These are phyloP conservation scores for Metschnikowia arizonensis DNA, from an alignment of 805 yeast species.

Conservation along the genomic window DNA sequence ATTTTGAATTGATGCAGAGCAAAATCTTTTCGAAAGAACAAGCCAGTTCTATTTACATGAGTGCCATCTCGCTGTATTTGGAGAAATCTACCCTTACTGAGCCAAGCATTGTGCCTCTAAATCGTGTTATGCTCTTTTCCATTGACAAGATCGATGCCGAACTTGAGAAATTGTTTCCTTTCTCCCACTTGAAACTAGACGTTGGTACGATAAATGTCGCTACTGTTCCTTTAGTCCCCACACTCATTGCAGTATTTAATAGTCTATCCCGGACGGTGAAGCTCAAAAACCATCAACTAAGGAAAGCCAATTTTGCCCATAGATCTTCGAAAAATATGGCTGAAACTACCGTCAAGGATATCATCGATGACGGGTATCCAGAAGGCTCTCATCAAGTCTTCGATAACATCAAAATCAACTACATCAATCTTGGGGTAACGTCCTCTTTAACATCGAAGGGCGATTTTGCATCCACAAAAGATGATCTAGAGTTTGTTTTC, in stretches of 20 bases:
- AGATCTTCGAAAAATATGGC: background rate
- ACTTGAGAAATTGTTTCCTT: constrained; percentile 45
- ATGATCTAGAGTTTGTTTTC: constrained; percentile 23
- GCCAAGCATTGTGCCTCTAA: background rate
- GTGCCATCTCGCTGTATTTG: constrained; percentile 61
- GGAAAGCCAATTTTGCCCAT: constrained; percentile 14
- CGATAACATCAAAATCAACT: constrained; percentile 28
- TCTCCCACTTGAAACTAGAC: constrained; percentile 35
- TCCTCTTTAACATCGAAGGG: constrained; percentile 45
- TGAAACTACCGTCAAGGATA: constrained; percentile 8
- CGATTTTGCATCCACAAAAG: constrained; percentile 32
- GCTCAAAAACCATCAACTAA: constrained; percentile 28
- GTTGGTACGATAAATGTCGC: constrained; percentile 42
- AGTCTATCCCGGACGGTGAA: constrained; percentile 36
- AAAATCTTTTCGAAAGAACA: constrained; percentile 64
- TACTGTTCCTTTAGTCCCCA: constrained; percentile 40
- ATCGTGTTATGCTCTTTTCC: constrained; percentile 23
- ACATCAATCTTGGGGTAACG: constrained; percentile 40
- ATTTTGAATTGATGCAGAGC: constrained; percentile 50
- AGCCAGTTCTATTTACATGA: constrained; percentile 73
- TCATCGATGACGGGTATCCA: constrained; percentile 5
- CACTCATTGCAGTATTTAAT: constrained; percentile 33
- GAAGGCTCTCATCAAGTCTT: constrained; percentile 1
- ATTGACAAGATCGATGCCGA: constrained; percentile 37
- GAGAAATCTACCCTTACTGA: constrained; percentile 4